Conservation (phyloP, 2,329 filamentous ascomycete genomes). For the Colletotrichum viniferum region DNA sequence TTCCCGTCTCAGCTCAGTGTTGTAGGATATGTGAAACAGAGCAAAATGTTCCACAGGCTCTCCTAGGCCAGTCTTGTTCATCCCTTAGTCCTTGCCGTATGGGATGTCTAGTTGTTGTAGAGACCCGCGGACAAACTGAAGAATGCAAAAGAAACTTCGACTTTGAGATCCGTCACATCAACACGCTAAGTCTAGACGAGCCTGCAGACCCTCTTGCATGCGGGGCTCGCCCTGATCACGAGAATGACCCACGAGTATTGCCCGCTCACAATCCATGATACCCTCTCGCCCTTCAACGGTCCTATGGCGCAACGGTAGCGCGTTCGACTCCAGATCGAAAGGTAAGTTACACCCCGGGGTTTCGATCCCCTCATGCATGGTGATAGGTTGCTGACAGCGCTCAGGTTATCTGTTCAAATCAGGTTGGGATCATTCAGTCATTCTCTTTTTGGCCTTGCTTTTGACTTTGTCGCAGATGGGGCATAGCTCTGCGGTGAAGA, state of each 20-base stretch:
- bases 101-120: not conserved
- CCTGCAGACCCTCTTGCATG: not conserved
- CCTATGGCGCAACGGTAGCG: conserved; percentile 11
- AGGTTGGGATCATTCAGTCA: not conserved
- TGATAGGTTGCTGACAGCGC: not conserved
- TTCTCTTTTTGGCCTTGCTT: not conserved
- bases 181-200: not conserved
- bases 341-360: not conserved
- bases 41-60: not conserved
- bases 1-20: not conserved
- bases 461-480: not conserved
- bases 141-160: not conserved
- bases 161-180: not conserved
- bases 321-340: conserved; percentile 7
- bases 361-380: not conserved
- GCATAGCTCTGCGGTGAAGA: not conserved
- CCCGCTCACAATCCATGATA: not conserved
- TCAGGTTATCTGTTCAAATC: conserved; percentile 14
- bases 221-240: not conserved
- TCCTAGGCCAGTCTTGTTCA: not conserved
- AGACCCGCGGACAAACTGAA: not conserved
- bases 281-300: not conserved
- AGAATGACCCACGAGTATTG: not conserved
- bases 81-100: not conserved
- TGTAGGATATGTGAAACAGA: not conserved